phyloP scores from a whole-genome alignment of 352 stramenopile species.

The Phytophthora tentaculata region DNA sequence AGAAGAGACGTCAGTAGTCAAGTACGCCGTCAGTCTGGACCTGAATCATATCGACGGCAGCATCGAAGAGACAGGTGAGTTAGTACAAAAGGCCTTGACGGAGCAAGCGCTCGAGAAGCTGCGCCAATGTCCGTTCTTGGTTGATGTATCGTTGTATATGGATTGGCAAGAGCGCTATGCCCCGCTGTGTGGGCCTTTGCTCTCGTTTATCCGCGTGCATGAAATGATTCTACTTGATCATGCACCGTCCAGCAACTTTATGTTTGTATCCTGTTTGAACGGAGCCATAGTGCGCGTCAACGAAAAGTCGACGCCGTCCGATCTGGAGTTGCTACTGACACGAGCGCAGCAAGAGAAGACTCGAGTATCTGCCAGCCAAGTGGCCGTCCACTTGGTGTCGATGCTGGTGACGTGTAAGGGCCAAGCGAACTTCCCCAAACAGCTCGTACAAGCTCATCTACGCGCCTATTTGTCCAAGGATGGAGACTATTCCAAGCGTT shows the following conservation, averaged over 20 bases:
- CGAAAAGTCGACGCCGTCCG: conserved; percentile 58
- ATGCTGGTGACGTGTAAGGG: conserved; percentile 66
- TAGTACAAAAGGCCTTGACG: conserved; percentile 38
- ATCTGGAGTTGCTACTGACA: conserved; percentile 44
- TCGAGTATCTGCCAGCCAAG: conserved; percentile 28
- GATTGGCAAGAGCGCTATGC: conserved; percentile 67
- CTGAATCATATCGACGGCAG: conserved; percentile 17
- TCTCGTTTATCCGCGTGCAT: conserved; percentile 77
- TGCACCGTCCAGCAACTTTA: conserved; percentile 52
- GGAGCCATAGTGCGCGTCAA: conserved; percentile 64
- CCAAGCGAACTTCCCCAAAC: conserved; percentile 61
- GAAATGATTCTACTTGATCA: conserved; percentile 86
- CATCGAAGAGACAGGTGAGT: conserved; percentile 51
- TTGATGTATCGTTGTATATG: conserved; percentile 65
- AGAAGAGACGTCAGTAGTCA: conserved; percentile 37
- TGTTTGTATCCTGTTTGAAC: conserved; percentile 76
- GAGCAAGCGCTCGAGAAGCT: conserved; percentile 56
- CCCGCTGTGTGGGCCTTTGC: conserved; percentile 63
- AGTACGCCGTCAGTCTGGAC: conserved; percentile 47
- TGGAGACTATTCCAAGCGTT: conserved; percentile 24
- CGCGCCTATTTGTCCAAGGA: conserved; percentile 43
- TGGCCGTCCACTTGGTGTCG: conserved; percentile 67
- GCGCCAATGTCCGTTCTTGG: conserved; percentile 61
- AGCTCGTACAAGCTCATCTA: conserved; percentile 74
- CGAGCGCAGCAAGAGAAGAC: conserved; percentile 29